Conservation (phyloP, 1,284 basidiomycete genomes). For the Binderoboletus segoi region DNA sequence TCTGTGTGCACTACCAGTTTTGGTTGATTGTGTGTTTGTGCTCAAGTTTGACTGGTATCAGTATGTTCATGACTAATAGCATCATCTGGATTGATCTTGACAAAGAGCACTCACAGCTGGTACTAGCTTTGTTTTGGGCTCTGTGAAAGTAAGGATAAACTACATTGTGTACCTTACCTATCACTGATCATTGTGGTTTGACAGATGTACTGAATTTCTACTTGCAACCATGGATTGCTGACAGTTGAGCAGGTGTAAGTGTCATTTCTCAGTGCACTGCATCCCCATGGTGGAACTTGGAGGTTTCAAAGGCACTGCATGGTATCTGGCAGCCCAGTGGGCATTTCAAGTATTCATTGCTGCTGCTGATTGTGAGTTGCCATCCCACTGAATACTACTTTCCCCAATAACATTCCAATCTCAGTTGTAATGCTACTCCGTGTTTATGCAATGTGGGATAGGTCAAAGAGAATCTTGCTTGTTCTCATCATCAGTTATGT, state of each 20-base stretch:
- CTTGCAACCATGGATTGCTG: too few species aligned
- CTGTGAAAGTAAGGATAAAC: conserved; percentile 4
- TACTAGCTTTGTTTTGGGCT: conserved; percentile 1
- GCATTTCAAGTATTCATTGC: not conserved
- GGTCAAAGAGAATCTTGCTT: conserved; percentile 9
- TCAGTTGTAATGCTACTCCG: conserved; percentile 24
- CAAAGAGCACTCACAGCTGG: conserved; percentile 2
- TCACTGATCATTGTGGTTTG: too few species aligned
- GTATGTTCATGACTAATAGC: not conserved
- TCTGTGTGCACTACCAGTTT: too few species aligned
- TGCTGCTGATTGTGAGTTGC: conserved; percentile 13
- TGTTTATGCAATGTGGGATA: conserved; percentile 18
- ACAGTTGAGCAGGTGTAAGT: too few species aligned
- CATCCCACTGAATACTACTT: rapidly evolving
- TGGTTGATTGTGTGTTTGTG: too few species aligned
- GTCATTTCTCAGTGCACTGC: too few species aligned
- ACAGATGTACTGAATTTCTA: too few species aligned
- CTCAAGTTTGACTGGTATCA: not conserved
- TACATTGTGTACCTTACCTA: too few species aligned
- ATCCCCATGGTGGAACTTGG: too few species aligned
- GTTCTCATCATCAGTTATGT: not conserved
- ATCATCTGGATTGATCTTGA: too few species aligned
- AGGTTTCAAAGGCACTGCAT: not conserved
- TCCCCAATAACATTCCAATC: not conserved
- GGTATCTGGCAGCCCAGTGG: not conserved